Evolutionary conservation across 1,139 yeast species (phyloP), one percentile per base, ranked within the genome.

Genomic region (Geotrichum phurueaensis): DNA sequence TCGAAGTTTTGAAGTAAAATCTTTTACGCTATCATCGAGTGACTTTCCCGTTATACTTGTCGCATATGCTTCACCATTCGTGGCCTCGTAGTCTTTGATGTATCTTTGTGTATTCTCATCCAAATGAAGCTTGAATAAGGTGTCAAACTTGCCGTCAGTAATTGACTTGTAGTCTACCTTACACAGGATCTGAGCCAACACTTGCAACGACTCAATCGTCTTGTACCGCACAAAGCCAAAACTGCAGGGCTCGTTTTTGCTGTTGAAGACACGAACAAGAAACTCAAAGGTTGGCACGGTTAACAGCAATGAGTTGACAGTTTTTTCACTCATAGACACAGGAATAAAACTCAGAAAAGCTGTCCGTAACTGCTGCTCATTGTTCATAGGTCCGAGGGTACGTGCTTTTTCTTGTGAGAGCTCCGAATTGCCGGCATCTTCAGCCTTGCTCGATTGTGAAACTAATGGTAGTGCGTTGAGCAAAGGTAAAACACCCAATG

Each of bases 361-460:
- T 10, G 75, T 71, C 36, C 71, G 65, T 36, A 69, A 63, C 60
- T 70, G 72, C 52, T 71, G 72, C 27, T 73, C 73, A 12, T 63
- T 59, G 20, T 71, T 63, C 62, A 66, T 63, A 15, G 68, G 66
- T 51, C 65, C 64, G 15, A 66, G 55, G 22, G 58, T 27, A n/a
- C 54, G 45, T n/a, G 56, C 57, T n/a, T 1, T 94, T 91, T 22
- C 43, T 45, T 45, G 58, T 9, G 57, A 23, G 12, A 29, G 51
- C 31, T 50, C 49, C 7, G 23, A 13, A 49, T 33, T 33, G 50
- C 13, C 20, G 39, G 12, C 23, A 27, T 22, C 31, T 43, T 54
- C 27, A 51, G 43, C 49, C 15, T 33, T 22, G 53, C 18, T 7
- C 18, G 29, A 47, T 18, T 33, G 45, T 13, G n/a, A 49, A 20